Percentiles rank a stretch among this genome's conserved stretches.
Evolutionary conservation across 106 monocot genomes (phyloP).

Genomic region (Phalaenopsis equestris): DNA sequence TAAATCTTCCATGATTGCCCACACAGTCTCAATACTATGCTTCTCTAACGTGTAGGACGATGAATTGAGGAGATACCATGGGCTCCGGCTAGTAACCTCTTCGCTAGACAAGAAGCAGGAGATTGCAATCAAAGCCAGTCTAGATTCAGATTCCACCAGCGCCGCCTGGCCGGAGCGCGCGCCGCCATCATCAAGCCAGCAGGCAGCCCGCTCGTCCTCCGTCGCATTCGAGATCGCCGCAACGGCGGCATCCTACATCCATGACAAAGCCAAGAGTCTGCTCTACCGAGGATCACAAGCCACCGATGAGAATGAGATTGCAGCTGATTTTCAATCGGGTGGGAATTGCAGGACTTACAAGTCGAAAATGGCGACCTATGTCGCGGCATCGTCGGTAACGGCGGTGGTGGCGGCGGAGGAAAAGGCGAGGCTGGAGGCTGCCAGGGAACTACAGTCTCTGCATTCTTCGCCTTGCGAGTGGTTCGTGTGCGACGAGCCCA

Average conservation of each 20-base stretch:
- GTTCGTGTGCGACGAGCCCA: conserved; percentile 78
- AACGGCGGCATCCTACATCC: conserved; percentile 75
- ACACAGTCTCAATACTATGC: no score
- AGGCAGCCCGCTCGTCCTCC: conserved; percentile 23
- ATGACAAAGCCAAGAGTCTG: conserved; percentile 43
- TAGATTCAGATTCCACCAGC: conserved; percentile 22
- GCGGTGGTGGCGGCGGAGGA: conserved; percentile 85
- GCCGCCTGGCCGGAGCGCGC: background rate
- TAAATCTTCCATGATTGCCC: no score
- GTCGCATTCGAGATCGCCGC: conserved; percentile 69
- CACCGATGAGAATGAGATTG: background rate
- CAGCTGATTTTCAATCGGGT: no score
- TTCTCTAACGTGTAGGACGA: conserved; percentile 26
- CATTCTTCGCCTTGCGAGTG: conserved; percentile 90
- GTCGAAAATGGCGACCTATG: conserved; percentile 56
- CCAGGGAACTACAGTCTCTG: conserved; percentile 53
- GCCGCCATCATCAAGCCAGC: background rate
- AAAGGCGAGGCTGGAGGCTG: conserved; percentile 60
- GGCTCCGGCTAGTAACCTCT: conserved; percentile 49
- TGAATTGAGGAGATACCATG: conserved; percentile 39
- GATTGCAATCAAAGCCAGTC: conserved; percentile 27
- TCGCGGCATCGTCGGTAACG: conserved; percentile 51
- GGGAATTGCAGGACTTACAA: conserved; percentile 20
- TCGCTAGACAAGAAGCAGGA: conserved; percentile 53
- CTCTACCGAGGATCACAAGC: conserved; percentile 13